These are phyloP conservation scores for Furcasterigmium sp. DNA, from an alignment of 2,329 filamentous ascomycete genomes.

Conservation along the genomic window DNA sequence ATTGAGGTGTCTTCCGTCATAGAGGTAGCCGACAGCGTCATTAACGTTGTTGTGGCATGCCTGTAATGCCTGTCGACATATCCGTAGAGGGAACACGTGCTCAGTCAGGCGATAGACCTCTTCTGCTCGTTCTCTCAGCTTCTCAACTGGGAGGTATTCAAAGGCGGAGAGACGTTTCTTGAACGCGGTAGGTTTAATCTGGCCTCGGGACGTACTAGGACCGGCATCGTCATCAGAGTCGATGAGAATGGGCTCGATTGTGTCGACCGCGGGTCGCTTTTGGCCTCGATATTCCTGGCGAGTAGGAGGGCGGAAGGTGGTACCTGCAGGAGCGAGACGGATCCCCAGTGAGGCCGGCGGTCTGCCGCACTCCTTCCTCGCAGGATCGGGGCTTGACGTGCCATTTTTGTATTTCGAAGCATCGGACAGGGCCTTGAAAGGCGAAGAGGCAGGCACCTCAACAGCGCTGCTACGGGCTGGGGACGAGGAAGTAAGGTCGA, in stretches of 20 bases:
- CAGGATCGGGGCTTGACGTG: neutral
- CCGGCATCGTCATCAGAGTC: constrained; percentile 50
- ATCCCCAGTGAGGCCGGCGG: neutral
- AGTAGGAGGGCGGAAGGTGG: constrained; percentile 51
- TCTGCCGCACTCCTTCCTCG: neutral
- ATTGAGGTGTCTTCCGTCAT: constrained; percentile 12
- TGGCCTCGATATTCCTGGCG: constrained; percentile 14
- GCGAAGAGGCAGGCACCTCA: constrained; percentile 88
- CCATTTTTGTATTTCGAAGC: constrained; percentile 4
- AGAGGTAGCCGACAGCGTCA: constrained; percentile 26
- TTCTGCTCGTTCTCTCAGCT: constrained; percentile 18
- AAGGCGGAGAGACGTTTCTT: constrained; percentile 32
- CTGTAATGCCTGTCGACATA: constrained; percentile 26
- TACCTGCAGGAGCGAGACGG: constrained; percentile 72
- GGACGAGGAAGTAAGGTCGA: constrained; percentile 32
- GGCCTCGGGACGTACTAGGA: constrained; percentile 51
- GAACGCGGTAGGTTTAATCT: constrained; percentile 58
- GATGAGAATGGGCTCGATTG: constrained; percentile 39
- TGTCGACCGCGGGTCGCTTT: constrained; percentile 30
- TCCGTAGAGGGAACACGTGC: constrained; percentile 20
- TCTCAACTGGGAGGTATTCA: constrained; percentile 43
- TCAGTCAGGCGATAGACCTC: constrained; percentile 30
- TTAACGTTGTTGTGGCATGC: constrained; percentile 26
- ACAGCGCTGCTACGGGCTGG: constrained; percentile 39
- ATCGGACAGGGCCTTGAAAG: constrained; percentile 36